A percentile compares a stretch with the other conserved stretches of the same genome.
phyloP scores from a whole-genome alignment of 768 basidiomycete genomes.

The Termitomyces sp. region DNA sequence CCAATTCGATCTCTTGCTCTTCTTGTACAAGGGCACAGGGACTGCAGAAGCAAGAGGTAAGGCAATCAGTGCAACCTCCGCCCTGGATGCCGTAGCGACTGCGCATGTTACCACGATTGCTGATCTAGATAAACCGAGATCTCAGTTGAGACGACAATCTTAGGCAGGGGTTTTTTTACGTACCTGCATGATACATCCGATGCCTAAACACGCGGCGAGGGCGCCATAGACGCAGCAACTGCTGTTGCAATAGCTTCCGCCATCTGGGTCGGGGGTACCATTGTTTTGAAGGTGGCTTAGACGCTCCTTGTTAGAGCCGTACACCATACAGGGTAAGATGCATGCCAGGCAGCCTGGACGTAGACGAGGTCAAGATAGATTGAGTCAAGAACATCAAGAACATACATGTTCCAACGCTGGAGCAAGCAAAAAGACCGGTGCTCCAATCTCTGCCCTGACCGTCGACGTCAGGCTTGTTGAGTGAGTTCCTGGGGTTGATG shows the following conservation, averaged over 20 bases:
- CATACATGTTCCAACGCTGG: slow-evolving; percentile 21
- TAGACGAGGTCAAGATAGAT: neutral
- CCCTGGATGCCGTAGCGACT: slow-evolving; percentile 36
- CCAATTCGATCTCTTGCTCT: slow-evolving; percentile 34
- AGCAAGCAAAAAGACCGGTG: slow-evolving; percentile 20
- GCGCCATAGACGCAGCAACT: slow-evolving; percentile 27
- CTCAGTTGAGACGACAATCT: no score
- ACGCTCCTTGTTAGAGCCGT: slow-evolving; percentile 34
- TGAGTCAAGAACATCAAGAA: slow-evolving; percentile 13
- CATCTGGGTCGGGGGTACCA: slow-evolving; percentile 31
- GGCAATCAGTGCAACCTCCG: slow-evolving; percentile 27
- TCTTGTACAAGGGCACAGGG: slow-evolving; percentile 43
- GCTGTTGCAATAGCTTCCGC: slow-evolving; percentile 23
- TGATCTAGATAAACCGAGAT: neutral
- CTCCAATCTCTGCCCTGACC: slow-evolving; percentile 25
- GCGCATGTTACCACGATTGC: slow-evolving; percentile 19
- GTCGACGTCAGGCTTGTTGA: slow-evolving; percentile 20
- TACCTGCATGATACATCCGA: slow-evolving; percentile 32
- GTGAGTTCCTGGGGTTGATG: slow-evolving; percentile 19
- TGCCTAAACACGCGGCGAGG: slow-evolving; percentile 19
- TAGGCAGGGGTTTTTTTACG: neutral
- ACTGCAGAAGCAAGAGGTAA: slow-evolving; percentile 27
- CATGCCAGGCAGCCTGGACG: slow-evolving; percentile 25
- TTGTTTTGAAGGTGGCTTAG: slow-evolving; percentile 25
- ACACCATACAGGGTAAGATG: slow-evolving; percentile 36